Base-by-base conservation (phyloP, 495 filamentous ascomycete species). In the Hypoxylon fuscum region DNA sequence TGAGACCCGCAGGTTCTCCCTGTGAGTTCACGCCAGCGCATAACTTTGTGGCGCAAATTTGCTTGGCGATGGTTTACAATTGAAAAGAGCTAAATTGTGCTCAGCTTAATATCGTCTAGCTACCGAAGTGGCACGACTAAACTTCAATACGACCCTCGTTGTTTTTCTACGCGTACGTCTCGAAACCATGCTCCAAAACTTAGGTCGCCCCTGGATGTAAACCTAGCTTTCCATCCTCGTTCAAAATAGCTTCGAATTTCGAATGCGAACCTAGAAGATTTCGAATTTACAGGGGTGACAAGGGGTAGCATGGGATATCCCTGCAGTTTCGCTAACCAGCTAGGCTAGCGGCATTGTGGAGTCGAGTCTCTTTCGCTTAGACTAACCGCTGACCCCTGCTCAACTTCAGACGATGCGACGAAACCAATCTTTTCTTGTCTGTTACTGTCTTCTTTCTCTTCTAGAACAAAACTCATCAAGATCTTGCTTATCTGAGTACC, bases 251-350 rank as follows among this genome's bases (percentile, higher is more conserved):
- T 64, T 42, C 47, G 25, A 51, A n/a, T n/a, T n/a, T n/a, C n/a
- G n/a, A 3, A 22, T 51, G 12, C 15, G 37, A 37, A 35, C 9
- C 34, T 46, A 40, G 38, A 64, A 50, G 29, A 43, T 32, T 44
- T 55, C 38, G 38, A 34, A 23, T 52, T 44, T 12, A 11, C 21
- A 10, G 35, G 37, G 29, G 41, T 6, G 15, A 51, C 32, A 25
- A 53, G 53, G 60, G 37, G 34, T 27, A 40, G 22, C 38, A 12
- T 14, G 22, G 45, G 55, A 8, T 18, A 14, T 34, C 48, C 61
- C 44, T 64, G 49, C 17, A 52, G 62, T 65, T 65, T 65, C 50
- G 62, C 38, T 59, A 64, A 27, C 35, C 61, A 64, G n/a, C n/a
- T n/a, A n/a, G n/a, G n/a, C n/a, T n/a, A n/a, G 54, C 55, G 48